These are phyloP conservation scores for Microdochium trichocladiopsis DNA, from an alignment of 2,329 filamentous ascomycete genomes.

Conservation along the genomic window DNA sequence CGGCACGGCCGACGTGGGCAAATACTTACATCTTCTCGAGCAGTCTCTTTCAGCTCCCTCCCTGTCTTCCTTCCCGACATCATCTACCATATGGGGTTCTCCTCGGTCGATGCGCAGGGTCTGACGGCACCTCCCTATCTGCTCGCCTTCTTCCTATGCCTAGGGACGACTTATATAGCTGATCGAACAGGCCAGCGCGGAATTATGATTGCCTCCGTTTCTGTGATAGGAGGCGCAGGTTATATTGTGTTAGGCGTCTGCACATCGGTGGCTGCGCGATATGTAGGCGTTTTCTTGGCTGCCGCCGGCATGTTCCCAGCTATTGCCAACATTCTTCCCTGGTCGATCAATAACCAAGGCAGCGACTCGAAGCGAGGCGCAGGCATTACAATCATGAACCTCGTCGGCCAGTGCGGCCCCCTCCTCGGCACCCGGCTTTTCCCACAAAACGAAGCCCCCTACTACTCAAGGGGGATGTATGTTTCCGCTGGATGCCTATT, in stretches of 20 bases:
- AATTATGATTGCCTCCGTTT: conserved; percentile 48
- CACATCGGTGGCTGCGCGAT: conserved; percentile 26
- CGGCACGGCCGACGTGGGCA: too few relatives aligned
- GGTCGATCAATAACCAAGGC: conserved; percentile 57
- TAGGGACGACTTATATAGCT: conserved; percentile 56
- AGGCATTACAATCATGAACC: conserved; percentile 54
- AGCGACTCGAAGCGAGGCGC: conserved; percentile 58
- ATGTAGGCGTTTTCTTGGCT: conserved; percentile 37
- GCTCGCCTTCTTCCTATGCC: conserved; percentile 55
- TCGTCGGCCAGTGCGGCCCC: conserved; percentile 54
- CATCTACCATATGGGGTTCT: conserved; percentile 60
- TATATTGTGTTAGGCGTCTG: conserved; percentile 59
- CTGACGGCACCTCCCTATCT: conserved; percentile 67
- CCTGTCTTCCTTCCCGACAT: conserved; percentile 60
- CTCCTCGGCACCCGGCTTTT: conserved; percentile 59
- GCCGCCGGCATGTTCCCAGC: conserved; percentile 58
- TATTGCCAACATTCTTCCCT: conserved; percentile 59
- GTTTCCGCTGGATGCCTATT: conserved; percentile 30
- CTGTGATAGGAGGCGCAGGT: conserved; percentile 49
- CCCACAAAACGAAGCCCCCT: conserved; percentile 31
- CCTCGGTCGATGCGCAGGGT: conserved; percentile 59
- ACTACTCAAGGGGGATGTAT: conserved; percentile 29
- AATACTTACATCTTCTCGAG: conserved; percentile 23
- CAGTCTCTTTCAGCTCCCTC: conserved; percentile 58
- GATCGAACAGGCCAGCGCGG: conserved; percentile 60